A percentile compares a stretch with the other conserved stretches of the same genome.
Conservation (phyloP, 2,329 filamentous ascomycete genomes). For the Pseudogymnoascus sp. region DNA sequence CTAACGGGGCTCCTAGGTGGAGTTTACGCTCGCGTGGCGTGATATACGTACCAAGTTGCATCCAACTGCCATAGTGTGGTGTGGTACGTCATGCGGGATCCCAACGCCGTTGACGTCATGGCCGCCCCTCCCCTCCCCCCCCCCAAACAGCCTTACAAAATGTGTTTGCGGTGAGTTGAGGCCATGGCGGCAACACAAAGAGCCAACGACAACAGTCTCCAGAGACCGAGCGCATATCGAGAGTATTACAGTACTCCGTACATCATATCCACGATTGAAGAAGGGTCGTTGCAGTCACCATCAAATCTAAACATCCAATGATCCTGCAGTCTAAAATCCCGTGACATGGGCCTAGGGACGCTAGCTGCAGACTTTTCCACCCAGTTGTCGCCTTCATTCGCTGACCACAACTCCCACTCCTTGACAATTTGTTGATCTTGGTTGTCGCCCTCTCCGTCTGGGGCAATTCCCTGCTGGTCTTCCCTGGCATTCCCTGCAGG, state of each 20-base stretch:
- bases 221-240: not conserved
- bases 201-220: not conserved
- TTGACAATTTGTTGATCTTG: not conserved
- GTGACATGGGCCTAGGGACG: not conserved
- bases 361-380: conserved; percentile 2
- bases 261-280: not conserved
- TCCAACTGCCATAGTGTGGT: not conserved
- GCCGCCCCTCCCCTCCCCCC: not conserved
- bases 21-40: not conserved
- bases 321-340: not conserved
- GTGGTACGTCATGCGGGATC: conserved; percentile 3
- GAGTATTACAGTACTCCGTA: not conserved
- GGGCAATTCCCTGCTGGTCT: conserved; percentile 4
- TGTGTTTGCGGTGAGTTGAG: not conserved
- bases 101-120: not conserved
- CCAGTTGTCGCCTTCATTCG: not conserved
- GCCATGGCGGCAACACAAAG: not conserved
- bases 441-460: not conserved
- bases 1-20: not conserved
- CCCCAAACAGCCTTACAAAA: not conserved
- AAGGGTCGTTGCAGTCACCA: not conserved
- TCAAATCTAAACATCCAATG: not conserved
- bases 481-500: not conserved
- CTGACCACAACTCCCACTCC: not conserved
- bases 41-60: not conserved